Conservation (phyloP, 257 asterid genomes). For the Plantago ovata region DNA sequence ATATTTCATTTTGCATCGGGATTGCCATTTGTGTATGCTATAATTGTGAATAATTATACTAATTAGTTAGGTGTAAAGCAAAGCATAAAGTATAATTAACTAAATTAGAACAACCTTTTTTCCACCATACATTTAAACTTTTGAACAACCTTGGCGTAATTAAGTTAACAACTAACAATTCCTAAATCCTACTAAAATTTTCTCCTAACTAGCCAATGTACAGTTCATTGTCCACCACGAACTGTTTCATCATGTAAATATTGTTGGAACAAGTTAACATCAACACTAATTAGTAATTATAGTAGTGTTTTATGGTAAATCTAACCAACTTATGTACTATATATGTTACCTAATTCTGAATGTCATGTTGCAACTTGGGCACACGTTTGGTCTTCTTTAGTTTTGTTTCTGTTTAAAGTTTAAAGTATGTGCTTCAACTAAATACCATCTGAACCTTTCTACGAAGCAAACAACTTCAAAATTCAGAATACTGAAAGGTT, state of each 20-base stretch:
- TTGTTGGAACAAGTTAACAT: conserved; percentile 33
- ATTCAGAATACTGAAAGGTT: too few species aligned
- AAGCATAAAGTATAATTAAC: conserved; percentile 23
- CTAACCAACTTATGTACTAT: conserved; percentile 6
- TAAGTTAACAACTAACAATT: conserved; percentile 24
- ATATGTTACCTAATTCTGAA: conserved; percentile 11
- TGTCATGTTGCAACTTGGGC: conserved; percentile 4
- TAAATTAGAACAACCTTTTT: conserved; percentile 23
- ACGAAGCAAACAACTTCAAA: too few species aligned
- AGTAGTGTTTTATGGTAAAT: conserved; percentile 22
- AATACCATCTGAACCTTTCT: not conserved
- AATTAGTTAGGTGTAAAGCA: conserved; percentile 71
- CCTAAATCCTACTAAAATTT: conserved; percentile 12
- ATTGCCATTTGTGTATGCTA: too few species aligned
- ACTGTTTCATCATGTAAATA: conserved; percentile 6
- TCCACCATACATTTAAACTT: conserved; percentile 41
- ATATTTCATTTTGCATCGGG: conserved; percentile 16
- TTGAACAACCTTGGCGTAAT: conserved; percentile 46
- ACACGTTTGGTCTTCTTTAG: not conserved
- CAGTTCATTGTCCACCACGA: not conserved
- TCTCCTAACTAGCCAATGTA: too few species aligned
- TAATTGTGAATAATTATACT: too few species aligned
- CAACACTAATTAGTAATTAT: too few species aligned
- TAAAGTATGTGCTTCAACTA: not conserved
- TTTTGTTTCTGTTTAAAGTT: not conserved